These are phyloP conservation scores for Russula olivacea DNA, from an alignment of 768 basidiomycete species.

Conservation along the genomic window DNA sequence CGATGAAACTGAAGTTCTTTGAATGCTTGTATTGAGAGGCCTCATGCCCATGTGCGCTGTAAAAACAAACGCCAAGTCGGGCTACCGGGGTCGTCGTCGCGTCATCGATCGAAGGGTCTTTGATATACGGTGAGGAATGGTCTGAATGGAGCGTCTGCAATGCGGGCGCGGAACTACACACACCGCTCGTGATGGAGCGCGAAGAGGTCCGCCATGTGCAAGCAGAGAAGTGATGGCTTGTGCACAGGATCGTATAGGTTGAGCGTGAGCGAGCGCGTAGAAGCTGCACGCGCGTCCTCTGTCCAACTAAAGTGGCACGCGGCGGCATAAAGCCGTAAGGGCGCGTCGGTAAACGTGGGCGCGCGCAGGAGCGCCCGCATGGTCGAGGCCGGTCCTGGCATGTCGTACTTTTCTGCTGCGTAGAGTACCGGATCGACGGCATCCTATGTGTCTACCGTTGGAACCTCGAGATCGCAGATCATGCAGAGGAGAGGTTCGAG, in stretches of 20 bases:
- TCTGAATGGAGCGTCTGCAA: slow-evolving; percentile 49
- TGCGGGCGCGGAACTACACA: slow-evolving; percentile 43
- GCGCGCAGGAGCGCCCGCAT: slow-evolving; percentile 53
- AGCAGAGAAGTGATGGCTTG: slow-evolving; percentile 41
- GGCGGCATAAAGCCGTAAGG: slow-evolving; percentile 48
- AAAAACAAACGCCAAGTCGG: too few species aligned
- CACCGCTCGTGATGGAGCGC: slow-evolving; percentile 49
- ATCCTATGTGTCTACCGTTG: slow-evolving; percentile 46
- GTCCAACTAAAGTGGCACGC: slow-evolving; percentile 57
- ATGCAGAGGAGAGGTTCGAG: slow-evolving; percentile 55
- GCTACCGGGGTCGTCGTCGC: too few species aligned
- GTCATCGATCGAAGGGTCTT: too few species aligned
- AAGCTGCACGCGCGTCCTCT: slow-evolving; percentile 49
- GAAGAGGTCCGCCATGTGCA: slow-evolving; percentile 47
- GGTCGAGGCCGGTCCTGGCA: slow-evolving; percentile 57
- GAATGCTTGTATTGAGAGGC: too few species aligned
- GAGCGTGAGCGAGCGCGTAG: slow-evolving; percentile 48
- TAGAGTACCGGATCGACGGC: slow-evolving; percentile 51
- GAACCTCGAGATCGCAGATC: slow-evolving; percentile 53
- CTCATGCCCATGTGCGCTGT: too few species aligned
- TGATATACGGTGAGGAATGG: slow-evolving; percentile 48
- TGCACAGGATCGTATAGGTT: slow-evolving; percentile 45
- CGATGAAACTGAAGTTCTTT: too few species aligned
- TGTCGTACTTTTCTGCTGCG: slow-evolving; percentile 66
- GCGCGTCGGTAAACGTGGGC: slow-evolving; percentile 43